Percentiles rank a stretch among this genome's conserved stretches.
These are phyloP conservation scores for Cyclostephanos tholiformis DNA, from an alignment of 108 stramenopile species.

Conservation along the genomic window DNA sequence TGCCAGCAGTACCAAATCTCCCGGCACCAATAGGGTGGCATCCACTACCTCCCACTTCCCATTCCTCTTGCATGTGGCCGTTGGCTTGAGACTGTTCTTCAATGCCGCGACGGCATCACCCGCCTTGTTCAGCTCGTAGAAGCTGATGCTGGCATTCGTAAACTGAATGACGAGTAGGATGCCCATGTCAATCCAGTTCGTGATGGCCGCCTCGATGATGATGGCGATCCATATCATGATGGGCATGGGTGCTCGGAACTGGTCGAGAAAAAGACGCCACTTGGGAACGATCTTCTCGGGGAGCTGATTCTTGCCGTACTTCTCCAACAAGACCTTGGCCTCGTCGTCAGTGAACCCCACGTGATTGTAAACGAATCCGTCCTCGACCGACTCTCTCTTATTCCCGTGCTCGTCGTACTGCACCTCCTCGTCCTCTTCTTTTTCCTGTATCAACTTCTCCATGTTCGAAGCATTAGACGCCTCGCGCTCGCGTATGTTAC, in stretches of 20 bases:
- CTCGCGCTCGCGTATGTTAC: conserved; percentile 18
- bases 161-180: conserved; percentile 61
- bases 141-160: conserved; percentile 61
- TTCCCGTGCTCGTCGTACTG: background rate
- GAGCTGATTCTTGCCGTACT: conserved; percentile 62
- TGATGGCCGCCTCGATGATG: conserved; percentile 57
- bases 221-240: conserved; percentile 80
- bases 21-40: conserved; percentile 58
- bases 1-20: conserved; percentile 56
- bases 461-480: conserved; percentile 4
- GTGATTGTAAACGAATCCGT: conserved; percentile 34
- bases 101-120: conserved; percentile 78
- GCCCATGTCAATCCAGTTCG: conserved; percentile 53
- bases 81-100: conserved; percentile 68
- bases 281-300: conserved; percentile 56
- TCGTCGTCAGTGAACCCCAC: conserved; percentile 49
- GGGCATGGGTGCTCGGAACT: conserved; percentile 80
- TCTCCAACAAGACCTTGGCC: conserved; percentile 39
- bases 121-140: conserved; percentile 68
- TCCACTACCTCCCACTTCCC: conserved; percentile 52
- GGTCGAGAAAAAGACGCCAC: conserved; percentile 56
- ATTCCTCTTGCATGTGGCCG: conserved; percentile 66
- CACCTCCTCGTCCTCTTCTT: conserved; percentile 3
- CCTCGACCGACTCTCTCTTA: background rate
- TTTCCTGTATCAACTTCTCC: conserved; percentile 10